Percentiles rank a stretch among this genome's conserved stretches.
Conservation (phyloP, 2,329 filamentous ascomycete species). For the Dothistroma septosporum region DNA sequence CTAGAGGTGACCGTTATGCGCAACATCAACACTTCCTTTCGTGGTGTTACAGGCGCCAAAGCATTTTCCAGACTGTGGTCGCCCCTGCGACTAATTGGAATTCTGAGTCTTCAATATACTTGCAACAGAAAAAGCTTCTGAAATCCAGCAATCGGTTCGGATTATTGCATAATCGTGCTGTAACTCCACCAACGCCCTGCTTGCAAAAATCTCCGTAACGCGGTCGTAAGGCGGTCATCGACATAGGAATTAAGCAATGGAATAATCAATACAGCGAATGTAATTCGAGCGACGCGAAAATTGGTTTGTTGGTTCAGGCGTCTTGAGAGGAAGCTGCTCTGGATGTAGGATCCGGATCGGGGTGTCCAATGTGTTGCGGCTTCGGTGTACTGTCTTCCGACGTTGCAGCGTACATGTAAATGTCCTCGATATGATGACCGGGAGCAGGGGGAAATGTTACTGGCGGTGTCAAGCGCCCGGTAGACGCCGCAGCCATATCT, state of each 20-base stretch:
- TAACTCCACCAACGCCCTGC: constrained; percentile 32
- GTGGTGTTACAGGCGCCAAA: not conserved
- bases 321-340: constrained; percentile 29
- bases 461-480: constrained; percentile 46
- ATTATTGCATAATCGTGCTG: not conserved
- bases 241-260: constrained; percentile 11
- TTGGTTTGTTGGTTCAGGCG: constrained; percentile 5
- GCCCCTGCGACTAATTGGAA: not conserved
- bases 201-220: constrained; percentile 17
- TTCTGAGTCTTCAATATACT: not conserved
- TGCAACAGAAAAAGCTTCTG: not conserved
- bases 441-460: constrained; percentile 47
- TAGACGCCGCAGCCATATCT: constrained; percentile 30
- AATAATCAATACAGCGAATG: not conserved
- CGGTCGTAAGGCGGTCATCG: constrained; percentile 14
- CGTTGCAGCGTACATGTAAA: constrained; percentile 33
- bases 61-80: not conserved
- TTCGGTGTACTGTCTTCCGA: constrained; percentile 37
- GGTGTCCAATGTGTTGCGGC: constrained; percentile 24
- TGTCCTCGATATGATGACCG: constrained; percentile 40
- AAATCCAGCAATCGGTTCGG: not conserved
- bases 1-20: not conserved
- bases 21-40: not conserved
- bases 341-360: constrained; percentile 43
- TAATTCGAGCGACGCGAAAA: not conserved